Percentiles rank a stretch among this genome's conserved stretches.
Evolutionary conservation across 441 rosid genomes (phyloP).

Genomic region (Biscutella laevigata): DNA sequence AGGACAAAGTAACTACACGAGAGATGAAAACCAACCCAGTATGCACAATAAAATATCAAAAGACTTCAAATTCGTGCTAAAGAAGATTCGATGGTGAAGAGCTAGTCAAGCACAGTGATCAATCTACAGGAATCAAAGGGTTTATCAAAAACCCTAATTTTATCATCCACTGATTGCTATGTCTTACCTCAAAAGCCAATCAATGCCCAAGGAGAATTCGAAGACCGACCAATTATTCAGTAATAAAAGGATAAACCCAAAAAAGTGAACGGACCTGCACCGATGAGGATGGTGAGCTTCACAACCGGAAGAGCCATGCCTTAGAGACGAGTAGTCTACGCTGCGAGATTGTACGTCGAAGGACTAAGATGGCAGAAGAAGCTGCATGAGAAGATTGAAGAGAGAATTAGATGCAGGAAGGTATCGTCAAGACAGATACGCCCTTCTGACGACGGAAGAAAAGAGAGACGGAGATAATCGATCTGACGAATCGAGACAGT

Average conservation of each 20-base stretch:
- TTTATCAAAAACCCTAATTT: slow-evolving; percentile 19
- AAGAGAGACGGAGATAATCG: slow-evolving; percentile 4
- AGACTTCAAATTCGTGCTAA: neutral
- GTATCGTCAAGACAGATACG: neutral
- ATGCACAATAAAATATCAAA: neutral
- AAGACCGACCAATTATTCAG: neutral
- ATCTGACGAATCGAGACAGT: slow-evolving; percentile 8
- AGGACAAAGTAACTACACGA: neutral
- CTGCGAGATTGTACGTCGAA: neutral
- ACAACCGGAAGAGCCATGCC: slow-evolving; percentile 69
- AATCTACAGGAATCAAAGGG: slow-evolving; percentile 14
- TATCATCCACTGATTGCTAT: neutral
- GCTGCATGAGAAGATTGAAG: slow-evolving; percentile 5
- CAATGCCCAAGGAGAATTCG: neutral
- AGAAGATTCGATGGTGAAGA: neutral
- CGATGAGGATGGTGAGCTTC: slow-evolving; percentile 73
- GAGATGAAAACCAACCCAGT: neutral
- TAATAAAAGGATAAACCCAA: neutral
- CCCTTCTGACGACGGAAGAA: slow-evolving; percentile 3
- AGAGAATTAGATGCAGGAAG: neutral
- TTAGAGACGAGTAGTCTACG: neutral
- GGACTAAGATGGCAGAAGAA: neutral
- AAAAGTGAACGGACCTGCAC: slow-evolving; percentile 68
- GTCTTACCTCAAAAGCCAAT: neutral
- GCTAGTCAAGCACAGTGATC: neutral